Conservation (phyloP, 2,329 filamentous ascomycete species). For the Coccinonectria pachysandricola region DNA sequence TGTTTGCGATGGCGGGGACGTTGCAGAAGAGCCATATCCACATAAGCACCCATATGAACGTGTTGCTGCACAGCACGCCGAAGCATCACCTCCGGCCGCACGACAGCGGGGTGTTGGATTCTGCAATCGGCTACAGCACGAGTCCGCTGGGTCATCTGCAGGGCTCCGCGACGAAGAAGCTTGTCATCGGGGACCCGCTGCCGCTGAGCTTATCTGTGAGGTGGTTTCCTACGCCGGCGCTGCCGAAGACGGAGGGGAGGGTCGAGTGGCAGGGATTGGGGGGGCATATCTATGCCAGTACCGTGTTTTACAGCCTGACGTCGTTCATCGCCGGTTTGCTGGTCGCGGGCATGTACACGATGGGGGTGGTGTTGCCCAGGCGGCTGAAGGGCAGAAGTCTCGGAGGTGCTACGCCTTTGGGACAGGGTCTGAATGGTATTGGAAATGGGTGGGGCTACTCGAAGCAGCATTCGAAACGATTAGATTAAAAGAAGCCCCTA, state of each 20-base stretch:
- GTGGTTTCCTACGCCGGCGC: slow-evolving; percentile 70
- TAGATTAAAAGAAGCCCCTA: slow-evolving; percentile 36
- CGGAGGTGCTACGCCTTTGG: slow-evolving; percentile 48
- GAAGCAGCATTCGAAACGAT: slow-evolving; percentile 36
- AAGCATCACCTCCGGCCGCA: slow-evolving; percentile 53
- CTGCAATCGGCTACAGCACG: slow-evolving; percentile 77
- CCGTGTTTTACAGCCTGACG: slow-evolving; percentile 50
- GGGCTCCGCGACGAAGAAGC: slow-evolving; percentile 44
- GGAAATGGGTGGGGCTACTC: slow-evolving; percentile 49
- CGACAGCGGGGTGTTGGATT: slow-evolving; percentile 73
- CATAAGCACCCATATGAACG: slow-evolving; percentile 80
- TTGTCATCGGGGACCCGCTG: slow-evolving; percentile 81
- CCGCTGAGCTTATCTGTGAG: slow-evolving; percentile 70
- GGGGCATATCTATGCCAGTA: slow-evolving; percentile 53
- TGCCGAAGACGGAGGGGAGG: slow-evolving; percentile 57
- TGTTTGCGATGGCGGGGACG: slow-evolving; percentile 82
- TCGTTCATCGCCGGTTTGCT: slow-evolving; percentile 47
- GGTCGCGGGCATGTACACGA: slow-evolving; percentile 47
- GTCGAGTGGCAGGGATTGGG: slow-evolving; percentile 58
- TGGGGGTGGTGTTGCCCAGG: slow-evolving; percentile 48
- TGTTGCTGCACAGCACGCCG: slow-evolving; percentile 64
- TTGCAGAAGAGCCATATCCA: slow-evolving; percentile 85
- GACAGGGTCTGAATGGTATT: slow-evolving; percentile 39
- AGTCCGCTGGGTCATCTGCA: slow-evolving; percentile 55
- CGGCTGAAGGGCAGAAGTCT: slow-evolving; percentile 39